These are phyloP conservation scores for Candida khao-thaluensis DNA, from an alignment of 805 yeast species.

Conservation along the genomic window DNA sequence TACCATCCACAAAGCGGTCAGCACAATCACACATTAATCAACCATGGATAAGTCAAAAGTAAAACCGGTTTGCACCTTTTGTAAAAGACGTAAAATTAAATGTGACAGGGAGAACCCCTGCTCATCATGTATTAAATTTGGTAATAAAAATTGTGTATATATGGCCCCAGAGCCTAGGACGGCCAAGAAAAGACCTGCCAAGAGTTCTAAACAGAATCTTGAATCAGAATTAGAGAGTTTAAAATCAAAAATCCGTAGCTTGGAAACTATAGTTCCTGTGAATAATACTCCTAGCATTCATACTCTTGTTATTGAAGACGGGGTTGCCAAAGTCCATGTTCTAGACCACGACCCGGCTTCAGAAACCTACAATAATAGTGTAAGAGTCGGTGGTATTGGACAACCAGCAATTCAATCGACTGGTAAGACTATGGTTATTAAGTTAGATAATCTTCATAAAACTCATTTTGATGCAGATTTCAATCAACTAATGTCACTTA, in stretches of 20 bases:
- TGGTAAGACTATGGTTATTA: background rate
- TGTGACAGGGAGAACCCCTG: constrained; percentile 46
- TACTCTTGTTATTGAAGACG: constrained; percentile 4
- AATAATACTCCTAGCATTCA: background rate
- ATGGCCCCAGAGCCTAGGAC: constrained; percentile 9
- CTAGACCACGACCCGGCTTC: background rate
- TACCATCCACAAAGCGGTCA: no score
- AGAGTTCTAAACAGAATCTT: constrained; percentile 8
- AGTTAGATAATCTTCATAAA: constrained; percentile 7
- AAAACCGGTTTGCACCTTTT: constrained; percentile 36
- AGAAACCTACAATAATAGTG: background rate
- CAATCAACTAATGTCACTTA: constrained; percentile 6
- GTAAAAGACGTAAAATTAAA: constrained; percentile 37
- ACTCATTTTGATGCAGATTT: constrained; percentile 9
- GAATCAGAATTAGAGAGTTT: constrained; percentile 14
- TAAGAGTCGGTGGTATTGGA: constrained; percentile 2
- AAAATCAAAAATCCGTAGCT: constrained; percentile 9
- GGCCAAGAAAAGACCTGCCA: constrained; percentile 3
- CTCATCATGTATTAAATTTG: constrained; percentile 26
- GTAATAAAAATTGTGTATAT: constrained; percentile 15
- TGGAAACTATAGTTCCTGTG: constrained; percentile 8
- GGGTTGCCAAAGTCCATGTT: constrained; percentile 1
- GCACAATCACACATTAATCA: no score
- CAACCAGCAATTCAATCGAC: background rate
- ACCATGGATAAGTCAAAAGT: constrained; percentile 35